Base-by-base conservation (phyloP, 2,329 filamentous ascomycete species). In the Byssothecium circinans region DNA sequence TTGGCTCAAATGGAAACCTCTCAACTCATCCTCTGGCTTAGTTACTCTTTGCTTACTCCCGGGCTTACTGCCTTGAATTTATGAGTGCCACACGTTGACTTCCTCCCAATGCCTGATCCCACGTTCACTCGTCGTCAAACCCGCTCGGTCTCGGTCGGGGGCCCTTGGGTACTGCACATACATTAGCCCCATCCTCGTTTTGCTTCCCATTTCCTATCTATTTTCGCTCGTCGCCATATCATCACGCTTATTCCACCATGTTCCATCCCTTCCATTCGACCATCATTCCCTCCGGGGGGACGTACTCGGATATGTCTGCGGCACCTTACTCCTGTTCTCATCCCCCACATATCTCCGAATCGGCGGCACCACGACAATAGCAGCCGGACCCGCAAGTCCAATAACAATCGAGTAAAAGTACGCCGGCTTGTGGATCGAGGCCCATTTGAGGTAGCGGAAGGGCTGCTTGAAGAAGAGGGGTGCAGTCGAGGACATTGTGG, bases 251-350 rank as follows among this genome's bases (percentile, higher is more conserved):
- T n/a, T n/a, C n/a, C n/a, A n/a, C n/a, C n/a, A n/a, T n/a, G n/a
- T n/a, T n/a, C n/a, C n/a, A n/a, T n/a, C n/a, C n/a, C n/a, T n/a
- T n/a, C n/a, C n/a, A n/a, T n/a, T n/a, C n/a, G n/a, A n/a, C n/a
- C n/a, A n/a, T n/a, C 15, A 14, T 14, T 34, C 6, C 14, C 11
- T 25, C 17, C 10, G 4, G 23, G 6, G 38, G 41, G 34, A 82
- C 89, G 71, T 82, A 97, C 92, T 83, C 51, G 94, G 94, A 79
- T 97, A 99, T 69, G 91, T 95, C 72, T 91, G 76, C 25, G 94
- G 94, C 56, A 97, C 85, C 47, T 61, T 62, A 79, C 82, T 55
- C 82, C 76, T 54, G 85, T 48, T 81, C 60, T 84, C 75, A 69
- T 96, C 90, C 61, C 91, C 91, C 47, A 95, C 73, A 55, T 66